Percentiles rank a stretch among this genome's conserved stretches.
Evolutionary conservation across 345 rosid genomes (phyloP).

Genomic region (Eutrema japonicum): DNA sequence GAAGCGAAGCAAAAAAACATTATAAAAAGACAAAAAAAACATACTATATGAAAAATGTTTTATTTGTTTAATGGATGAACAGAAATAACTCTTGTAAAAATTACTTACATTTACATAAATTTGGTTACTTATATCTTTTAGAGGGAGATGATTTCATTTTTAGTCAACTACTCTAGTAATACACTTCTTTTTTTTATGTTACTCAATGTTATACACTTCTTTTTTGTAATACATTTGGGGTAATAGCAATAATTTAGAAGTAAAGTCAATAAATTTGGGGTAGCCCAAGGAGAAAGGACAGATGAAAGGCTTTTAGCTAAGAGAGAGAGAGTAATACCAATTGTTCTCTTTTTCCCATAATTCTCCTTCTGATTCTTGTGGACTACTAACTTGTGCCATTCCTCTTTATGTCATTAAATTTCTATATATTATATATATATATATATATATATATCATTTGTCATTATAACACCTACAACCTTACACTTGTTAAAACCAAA

Average conservation of each 20-base stretch:
- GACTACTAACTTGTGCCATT: slow-evolving; percentile 32
- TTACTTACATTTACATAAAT: neutral
- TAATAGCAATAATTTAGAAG: neutral
- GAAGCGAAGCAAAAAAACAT: neutral
- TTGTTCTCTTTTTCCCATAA: slow-evolving; percentile 34
- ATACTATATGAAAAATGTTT: neutral
- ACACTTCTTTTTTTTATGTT: too few species aligned
- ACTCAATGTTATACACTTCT: too few species aligned
- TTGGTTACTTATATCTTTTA: neutral
- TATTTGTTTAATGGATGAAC: neutral
- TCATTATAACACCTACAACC: slow-evolving; percentile 15
- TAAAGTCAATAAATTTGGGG: slow-evolving; percentile 33
- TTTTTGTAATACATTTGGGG: neutral
- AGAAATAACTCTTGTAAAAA: neutral
- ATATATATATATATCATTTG: neutral
- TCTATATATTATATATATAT: neutral
- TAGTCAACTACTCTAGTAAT: neutral
- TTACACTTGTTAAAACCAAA: neutral
- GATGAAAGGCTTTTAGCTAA: slow-evolving; percentile 32
- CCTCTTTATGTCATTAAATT: neutral
- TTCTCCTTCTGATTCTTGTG: slow-evolving; percentile 31
- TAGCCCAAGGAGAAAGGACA: slow-evolving; percentile 34
- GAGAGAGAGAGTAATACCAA: slow-evolving; percentile 33
- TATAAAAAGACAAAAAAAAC: neutral
- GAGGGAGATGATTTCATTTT: neutral